Evolutionary conservation across 495 filamentous ascomycete genomes (phyloP), one percentile per base, ranked within the genome.

Genomic region (Penicillium lividum): DNA sequence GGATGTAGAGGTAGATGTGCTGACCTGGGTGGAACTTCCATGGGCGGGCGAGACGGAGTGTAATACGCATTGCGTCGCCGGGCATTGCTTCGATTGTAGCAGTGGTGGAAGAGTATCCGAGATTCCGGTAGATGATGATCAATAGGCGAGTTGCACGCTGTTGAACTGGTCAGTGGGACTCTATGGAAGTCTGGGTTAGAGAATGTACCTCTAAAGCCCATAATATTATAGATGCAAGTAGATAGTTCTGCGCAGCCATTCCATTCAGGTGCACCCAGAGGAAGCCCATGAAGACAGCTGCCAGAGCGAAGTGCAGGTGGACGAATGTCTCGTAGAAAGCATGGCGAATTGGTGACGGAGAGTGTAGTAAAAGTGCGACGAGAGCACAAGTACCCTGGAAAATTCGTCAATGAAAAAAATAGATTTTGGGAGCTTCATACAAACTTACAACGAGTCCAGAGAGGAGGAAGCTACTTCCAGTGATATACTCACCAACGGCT

Each of bases 241-340:
- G 73, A 72, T 89, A 89, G 0, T 76, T 73, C 52, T 87, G 79
- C 51, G 91, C 86, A 1, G 83, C 82, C 1, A 88, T 73, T 6
- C 83, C 82, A 44, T 84, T 72, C 42, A 87, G 81, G 75, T 98
- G 93, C 38, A 91, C 73, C 81, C 86, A 96, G 1, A 89, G 74
- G 62, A 80, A 81, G 53, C 77, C 81, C 31, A 92, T 82, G 22
- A 80, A 71, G 42, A 88, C 63, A 16, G 84, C 70, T 13, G 84
- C 89, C 13, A 92, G 69, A 27, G 84, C 75, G 60, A 95, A 89
- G 71, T 98, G 94, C 25, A 88, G 64, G 61, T 89, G 86, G 56
- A 98, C 78, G 75, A 98, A 98, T 0, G 88, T 90, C 73, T 98
- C 95, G 72, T 98, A 98, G 73, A 96, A 97, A 16, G 93, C 93